Conservation (phyloP, 768 basidiomycete species). For the Boletus rex-veris region DNA sequence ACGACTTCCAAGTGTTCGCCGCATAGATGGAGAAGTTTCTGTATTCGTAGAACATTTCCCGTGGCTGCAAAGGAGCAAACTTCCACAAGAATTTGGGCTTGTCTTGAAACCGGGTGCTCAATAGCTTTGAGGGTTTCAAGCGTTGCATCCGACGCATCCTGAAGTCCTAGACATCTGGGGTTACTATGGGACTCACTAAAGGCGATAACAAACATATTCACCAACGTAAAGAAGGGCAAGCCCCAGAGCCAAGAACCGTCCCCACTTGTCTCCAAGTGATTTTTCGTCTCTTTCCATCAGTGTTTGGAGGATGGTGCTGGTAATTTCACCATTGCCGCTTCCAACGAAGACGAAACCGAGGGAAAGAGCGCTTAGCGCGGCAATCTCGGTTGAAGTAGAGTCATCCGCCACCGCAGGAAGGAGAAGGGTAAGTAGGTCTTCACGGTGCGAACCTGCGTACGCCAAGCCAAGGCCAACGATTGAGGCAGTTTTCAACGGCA, state of each 20-base stretch:
- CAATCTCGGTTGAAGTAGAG: slow-evolving; percentile 80
- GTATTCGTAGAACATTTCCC: slow-evolving; percentile 91
- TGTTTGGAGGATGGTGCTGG: slow-evolving; percentile 83
- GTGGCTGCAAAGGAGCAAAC: slow-evolving; percentile 94
- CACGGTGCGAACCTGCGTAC: slow-evolving; percentile 89
- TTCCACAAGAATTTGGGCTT: slow-evolving; percentile 88
- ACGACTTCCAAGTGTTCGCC: slow-evolving; percentile 77
- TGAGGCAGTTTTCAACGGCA: slow-evolving; percentile 79
- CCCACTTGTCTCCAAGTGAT: slow-evolving; percentile 90
- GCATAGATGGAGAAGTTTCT: slow-evolving; percentile 88
- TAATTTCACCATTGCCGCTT: slow-evolving; percentile 90
- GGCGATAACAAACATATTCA: slow-evolving; percentile 32
- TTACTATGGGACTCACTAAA: slow-evolving; percentile 6
- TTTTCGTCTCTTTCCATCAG: slow-evolving; percentile 81
- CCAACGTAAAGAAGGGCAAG: slow-evolving; percentile 89
- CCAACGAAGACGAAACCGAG: slow-evolving; percentile 96
- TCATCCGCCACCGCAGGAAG: slow-evolving; percentile 83
- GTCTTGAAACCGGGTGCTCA: slow-evolving; percentile 86
- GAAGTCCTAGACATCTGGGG: slow-evolving; percentile 56
- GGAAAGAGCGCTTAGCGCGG: slow-evolving; percentile 78
- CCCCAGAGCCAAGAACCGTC: slow-evolving; percentile 84
- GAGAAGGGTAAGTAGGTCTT: slow-evolving; percentile 76
- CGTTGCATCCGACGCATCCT: slow-evolving; percentile 92
- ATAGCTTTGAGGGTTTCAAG: slow-evolving; percentile 92
- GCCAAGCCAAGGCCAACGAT: slow-evolving; percentile 93